Evolutionary conservation across 148 eudicot genomes (phyloP).

Genomic region (Rhododendron griersonianum): DNA sequence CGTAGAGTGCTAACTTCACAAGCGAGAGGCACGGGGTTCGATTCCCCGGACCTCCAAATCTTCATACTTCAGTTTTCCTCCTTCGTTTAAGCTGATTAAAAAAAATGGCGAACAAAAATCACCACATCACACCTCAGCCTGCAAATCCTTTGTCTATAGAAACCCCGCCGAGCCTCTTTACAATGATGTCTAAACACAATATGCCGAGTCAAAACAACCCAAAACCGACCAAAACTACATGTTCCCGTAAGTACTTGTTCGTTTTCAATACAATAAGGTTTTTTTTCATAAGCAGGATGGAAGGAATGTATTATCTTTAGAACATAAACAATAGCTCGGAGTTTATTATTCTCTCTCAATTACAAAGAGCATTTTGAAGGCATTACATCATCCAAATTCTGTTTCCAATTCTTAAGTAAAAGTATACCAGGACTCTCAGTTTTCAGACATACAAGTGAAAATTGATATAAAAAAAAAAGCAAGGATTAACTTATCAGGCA

Average conservation of each 20-base stretch:
- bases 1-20: constrained; percentile 84
- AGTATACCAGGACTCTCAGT: background rate
- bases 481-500: background rate
- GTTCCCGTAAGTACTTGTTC: background rate
- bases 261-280: background rate
- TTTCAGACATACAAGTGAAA: constrained; percentile 8
- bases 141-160: background rate
- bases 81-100: background rate
- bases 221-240: background rate
- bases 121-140: background rate
- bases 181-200: background rate
- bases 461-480: background rate
- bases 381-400: background rate
- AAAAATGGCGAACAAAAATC: background rate
- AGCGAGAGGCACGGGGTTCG: constrained; percentile 82
- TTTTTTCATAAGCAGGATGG: background rate
- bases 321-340: background rate
- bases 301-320: background rate
- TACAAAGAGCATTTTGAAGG: background rate
- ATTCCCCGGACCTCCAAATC: constrained; percentile 63
- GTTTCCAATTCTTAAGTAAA: background rate
- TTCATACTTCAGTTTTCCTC: background rate
- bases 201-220: background rate
- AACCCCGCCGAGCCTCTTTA: background rate
- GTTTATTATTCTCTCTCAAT: background rate